These are phyloP conservation scores for Magnusiomyces magnusii DNA, from an alignment of 1,139 yeast genomes.

Conservation along the genomic window DNA sequence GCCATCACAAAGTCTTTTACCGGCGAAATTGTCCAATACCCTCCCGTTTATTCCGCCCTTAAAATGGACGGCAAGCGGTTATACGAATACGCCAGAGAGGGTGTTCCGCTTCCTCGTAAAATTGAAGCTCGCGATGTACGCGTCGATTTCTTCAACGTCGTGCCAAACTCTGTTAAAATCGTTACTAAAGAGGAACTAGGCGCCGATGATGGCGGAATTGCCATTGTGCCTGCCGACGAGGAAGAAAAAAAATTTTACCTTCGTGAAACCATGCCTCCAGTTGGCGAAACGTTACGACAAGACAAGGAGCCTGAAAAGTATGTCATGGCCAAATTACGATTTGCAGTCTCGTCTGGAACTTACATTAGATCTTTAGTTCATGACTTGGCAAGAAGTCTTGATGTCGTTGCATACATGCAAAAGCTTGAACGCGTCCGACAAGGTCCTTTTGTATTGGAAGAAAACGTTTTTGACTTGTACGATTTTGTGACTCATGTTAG, in stretches of 20 bases:
- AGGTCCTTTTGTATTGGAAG: constrained; percentile 72
- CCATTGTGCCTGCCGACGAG: constrained; percentile 35
- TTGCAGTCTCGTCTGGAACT: constrained; percentile 91
- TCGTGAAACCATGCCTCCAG: constrained; percentile 3
- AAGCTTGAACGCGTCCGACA: constrained; percentile 66
- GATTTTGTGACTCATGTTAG: constrained; percentile 40
- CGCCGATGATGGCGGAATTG: constrained; percentile 28
- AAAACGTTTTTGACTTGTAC: constrained; percentile 58
- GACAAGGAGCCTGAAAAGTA: not conserved
- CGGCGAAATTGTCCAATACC: constrained; percentile 80
- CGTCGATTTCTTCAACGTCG: constrained; percentile 48
- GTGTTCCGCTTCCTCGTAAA: constrained; percentile 72
- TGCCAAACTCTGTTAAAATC: constrained; percentile 34
- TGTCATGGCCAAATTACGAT: constrained; percentile 48
- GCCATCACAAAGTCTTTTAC: constrained; percentile 51
- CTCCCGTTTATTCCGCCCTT: constrained; percentile 91
- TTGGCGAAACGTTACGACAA: not conserved
- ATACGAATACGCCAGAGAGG: constrained; percentile 90
- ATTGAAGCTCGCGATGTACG: constrained; percentile 70
- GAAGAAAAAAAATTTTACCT: constrained; percentile 21
- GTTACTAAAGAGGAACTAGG: not conserved
- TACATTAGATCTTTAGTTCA: constrained; percentile 85
- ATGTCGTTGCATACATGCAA: constrained; percentile 85
- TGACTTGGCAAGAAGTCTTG: constrained; percentile 78
- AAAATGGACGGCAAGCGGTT: constrained; percentile 92